Evolutionary conservation across 768 basidiomycete genomes (phyloP), one percentile per base, ranked within the genome.

Genomic region (Suillus ampliporus): DNA sequence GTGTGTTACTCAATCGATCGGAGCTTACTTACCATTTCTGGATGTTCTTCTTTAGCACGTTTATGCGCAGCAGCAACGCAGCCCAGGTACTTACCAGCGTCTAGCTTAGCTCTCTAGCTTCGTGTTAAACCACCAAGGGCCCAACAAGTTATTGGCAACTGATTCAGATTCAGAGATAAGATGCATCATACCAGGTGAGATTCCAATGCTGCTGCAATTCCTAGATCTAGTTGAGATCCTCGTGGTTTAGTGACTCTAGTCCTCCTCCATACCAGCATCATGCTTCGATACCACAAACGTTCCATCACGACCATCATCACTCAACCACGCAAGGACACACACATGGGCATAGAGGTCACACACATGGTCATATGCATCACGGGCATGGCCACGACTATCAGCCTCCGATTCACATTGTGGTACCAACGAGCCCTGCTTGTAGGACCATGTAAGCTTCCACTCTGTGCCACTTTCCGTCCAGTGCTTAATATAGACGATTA

Each of bases 191-290:
- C 37, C 9, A 56, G 53, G 53, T 56, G 17, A 38, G 53, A 38
- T 56, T 26, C 26, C 23, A 40, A 13, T 21, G 53, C 23, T 56
- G 5, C 5, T 10, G 10, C 26, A 38, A 56, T 19, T 23, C 9
- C 10, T 15, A 10, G 28, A 50, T 50, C 17, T 37, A 8, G 35
- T 23, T 38, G 21, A 54, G 21, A 15, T 38, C 21, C 9, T 54
- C 10, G 34, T 26, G 9, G 37, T 23, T 54, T 17, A 54, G 53
- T 38, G 47, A 48, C 17, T 37, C 21, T 23, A 37, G 23, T 52
- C 34, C 51, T 26, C 53, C 53, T 38, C 53, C 53, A 37, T 56
- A 56, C 53, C 53, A 56, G 37, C 37, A 23, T 17, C 37, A 54
- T 19, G 37, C 53, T 56, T 40, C 53, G 23, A 56, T 38, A 23